Evolutionary conservation across 192 early-diverging fungal species (phyloP).

Genomic region (Coemansia javaensis): DNA sequence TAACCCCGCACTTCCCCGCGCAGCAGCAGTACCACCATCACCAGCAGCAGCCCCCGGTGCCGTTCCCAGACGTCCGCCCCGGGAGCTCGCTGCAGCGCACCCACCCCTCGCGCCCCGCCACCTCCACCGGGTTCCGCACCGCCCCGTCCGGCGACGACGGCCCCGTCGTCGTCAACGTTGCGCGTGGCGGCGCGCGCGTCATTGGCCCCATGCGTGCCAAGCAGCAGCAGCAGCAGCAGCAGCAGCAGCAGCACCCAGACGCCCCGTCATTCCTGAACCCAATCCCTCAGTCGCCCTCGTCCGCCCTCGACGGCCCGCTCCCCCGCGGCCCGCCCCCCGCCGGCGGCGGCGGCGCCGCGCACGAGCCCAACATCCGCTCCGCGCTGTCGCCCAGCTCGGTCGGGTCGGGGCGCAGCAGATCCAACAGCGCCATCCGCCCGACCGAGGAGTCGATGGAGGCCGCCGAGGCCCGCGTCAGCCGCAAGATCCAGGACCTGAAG

Average conservation of each 20-base stretch:
- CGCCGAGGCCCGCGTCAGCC: constrained; percentile 47
- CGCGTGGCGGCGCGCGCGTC: constrained; percentile 46
- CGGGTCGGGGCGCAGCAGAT: constrained; percentile 28
- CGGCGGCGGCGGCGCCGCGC: constrained; percentile 6
- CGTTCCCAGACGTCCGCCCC: constrained; percentile 24
- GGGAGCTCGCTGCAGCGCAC: constrained; percentile 39
- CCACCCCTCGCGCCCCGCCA: constrained; percentile 29
- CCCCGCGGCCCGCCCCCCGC: not conserved
- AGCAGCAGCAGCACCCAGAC: constrained; percentile 6
- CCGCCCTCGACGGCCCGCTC: constrained; percentile 25
- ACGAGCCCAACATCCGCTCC: constrained; percentile 26
- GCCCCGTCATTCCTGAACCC: constrained; percentile 40
- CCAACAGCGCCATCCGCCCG: constrained; percentile 35
- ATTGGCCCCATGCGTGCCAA: constrained; percentile 46
- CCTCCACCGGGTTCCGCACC: constrained; percentile 32
- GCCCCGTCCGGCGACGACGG: constrained; percentile 14
- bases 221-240: too few relatives aligned
- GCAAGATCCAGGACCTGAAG: constrained; percentile 50
- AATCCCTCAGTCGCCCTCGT: constrained; percentile 48
- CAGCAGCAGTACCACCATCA: too few relatives aligned
- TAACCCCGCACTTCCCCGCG: constrained; percentile 15
- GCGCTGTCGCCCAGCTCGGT: constrained; percentile 41
- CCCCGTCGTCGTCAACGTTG: constrained; percentile 40
- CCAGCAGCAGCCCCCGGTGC: constrained; percentile 20
- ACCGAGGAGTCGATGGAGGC: constrained; percentile 46